These are phyloP conservation scores for Huntiella abstrusa DNA, from an alignment of 2,329 filamentous ascomycete genomes.

Conservation along the genomic window DNA sequence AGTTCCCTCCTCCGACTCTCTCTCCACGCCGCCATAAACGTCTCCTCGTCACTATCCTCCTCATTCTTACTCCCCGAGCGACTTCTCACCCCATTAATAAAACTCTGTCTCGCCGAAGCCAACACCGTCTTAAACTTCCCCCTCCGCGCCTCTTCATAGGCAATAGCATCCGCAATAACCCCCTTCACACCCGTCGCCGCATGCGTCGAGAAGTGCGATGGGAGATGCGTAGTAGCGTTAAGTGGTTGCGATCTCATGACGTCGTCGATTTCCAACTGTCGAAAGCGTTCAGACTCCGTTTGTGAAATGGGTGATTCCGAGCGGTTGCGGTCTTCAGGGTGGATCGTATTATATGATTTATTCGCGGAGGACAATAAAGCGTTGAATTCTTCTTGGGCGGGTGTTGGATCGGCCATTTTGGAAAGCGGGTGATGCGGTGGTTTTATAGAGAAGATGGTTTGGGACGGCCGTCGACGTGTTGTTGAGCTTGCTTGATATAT, in stretches of 20 bases:
- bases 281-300: slow-evolving; percentile 37
- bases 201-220: slow-evolving; percentile 43
- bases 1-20: slow-evolving; percentile 63
- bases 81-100: slow-evolving; percentile 26
- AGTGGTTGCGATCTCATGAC: slow-evolving; percentile 45
- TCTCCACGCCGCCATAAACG: slow-evolving; percentile 72
- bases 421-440: slow-evolving; percentile 7
- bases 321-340: slow-evolving; percentile 40
- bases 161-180: slow-evolving; percentile 67
- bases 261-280: slow-evolving; percentile 37
- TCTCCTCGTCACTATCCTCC: slow-evolving; percentile 45
- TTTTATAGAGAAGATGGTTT: slow-evolving; percentile 6
- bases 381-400: slow-evolving; percentile 50
- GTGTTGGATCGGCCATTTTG: slow-evolving; percentile 36
- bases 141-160: slow-evolving; percentile 50
- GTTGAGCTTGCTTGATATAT: background rate
- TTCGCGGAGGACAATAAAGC: slow-evolving; percentile 39
- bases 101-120: slow-evolving; percentile 33
- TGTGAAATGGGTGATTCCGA: slow-evolving; percentile 25
- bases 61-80: slow-evolving; percentile 23
- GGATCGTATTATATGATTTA: slow-evolving; percentile 18
- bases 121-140: slow-evolving; percentile 34
- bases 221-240: slow-evolving; percentile 36
- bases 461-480: background rate
- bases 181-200: slow-evolving; percentile 69